These are phyloP conservation scores for Zea luxurians DNA, from an alignment of 176 grass and related monocot species.

Conservation along the genomic window DNA sequence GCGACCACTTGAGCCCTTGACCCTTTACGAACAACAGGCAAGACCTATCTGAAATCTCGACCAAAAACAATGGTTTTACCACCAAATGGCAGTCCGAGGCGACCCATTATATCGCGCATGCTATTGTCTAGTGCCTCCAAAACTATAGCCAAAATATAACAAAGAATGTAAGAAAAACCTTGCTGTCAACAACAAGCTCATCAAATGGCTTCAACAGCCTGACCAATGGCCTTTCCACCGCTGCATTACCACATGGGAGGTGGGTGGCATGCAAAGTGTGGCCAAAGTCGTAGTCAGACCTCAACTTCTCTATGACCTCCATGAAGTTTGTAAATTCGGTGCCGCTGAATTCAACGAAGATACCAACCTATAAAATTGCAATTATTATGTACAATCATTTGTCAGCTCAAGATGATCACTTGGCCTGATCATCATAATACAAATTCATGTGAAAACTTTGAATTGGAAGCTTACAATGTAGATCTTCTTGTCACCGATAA, in stretches of 20 bases:
- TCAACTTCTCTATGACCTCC: conserved; percentile 73
- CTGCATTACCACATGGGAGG: no score
- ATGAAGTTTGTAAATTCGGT: conserved; percentile 73
- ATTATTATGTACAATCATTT: background rate
- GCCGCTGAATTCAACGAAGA: conserved; percentile 62
- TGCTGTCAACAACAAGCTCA: conserved; percentile 66
- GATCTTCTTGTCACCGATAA: conserved; percentile 63
- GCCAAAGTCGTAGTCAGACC: conserved; percentile 17
- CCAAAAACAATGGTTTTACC: no score
- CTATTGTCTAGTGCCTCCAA: no score
- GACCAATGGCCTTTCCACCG: conserved; percentile 50
- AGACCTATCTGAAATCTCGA: no score
- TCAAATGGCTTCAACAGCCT: conserved; percentile 91
- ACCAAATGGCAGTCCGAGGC: no score
- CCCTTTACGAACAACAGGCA: no score
- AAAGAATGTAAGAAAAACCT: no score
- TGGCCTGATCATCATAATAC: background rate
- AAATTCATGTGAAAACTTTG: background rate
- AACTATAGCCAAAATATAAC: no score
- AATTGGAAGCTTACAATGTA: conserved; percentile 58
- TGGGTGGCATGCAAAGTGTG: no score
- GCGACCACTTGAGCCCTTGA: no score
- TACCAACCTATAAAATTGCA: conserved; percentile 56
- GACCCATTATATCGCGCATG: no score
- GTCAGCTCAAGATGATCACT: background rate